Base-by-base conservation (phyloP, 2,329 filamentous ascomycete species). In the Diaporthe ilicicola region DNA sequence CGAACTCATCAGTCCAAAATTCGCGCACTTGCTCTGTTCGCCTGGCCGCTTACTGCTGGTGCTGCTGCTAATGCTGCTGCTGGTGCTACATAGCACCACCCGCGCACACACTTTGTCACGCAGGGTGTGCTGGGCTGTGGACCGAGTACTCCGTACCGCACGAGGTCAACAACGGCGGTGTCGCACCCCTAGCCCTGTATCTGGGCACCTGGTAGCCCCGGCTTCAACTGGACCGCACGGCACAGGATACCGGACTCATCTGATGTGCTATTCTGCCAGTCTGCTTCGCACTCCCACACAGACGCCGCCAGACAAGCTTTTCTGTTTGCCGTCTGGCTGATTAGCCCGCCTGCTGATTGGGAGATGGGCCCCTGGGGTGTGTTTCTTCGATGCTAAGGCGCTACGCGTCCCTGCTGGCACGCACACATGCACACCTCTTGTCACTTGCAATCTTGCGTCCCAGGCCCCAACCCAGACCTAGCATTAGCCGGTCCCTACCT, bases 291-390 rank as follows among this genome's bases (percentile, higher is more conserved):
- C 54, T 37, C 34, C 37, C 59, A 51, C 44, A 44, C 62, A 53
- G 46, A 37, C 46, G 51, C 48, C 12, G 62, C 24, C 46, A 67
- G 69, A 70, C 69, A 70, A 70, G 69, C 69, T 70, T 70, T 70
- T 70, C 34, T 51, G 51, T 39, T 50, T 50, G 59, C 59, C 59
- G 44, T 64, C 59, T 37, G 39, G 12, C 50, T 67, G 37, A 59
- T 13, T 70, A 70, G 68, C 68, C 37, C 68, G 59, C 17, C 51
- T 42, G 59, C 44, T 70, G 59, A 39, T 48, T 66, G 67, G 37
- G 34, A 17, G 32, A 51, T 39, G 32, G 27, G 51, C 55, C n/a
- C 39, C 46, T 27, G n/a, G 50, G n/a, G n/a, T n/a, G 34, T 34
- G 61, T 50, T 55, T 50, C 59, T 9, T 34, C 32, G 7, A 12